Conservation (phyloP, 2,329 filamentous ascomycete genomes). For the Thelonectria rubi region DNA sequence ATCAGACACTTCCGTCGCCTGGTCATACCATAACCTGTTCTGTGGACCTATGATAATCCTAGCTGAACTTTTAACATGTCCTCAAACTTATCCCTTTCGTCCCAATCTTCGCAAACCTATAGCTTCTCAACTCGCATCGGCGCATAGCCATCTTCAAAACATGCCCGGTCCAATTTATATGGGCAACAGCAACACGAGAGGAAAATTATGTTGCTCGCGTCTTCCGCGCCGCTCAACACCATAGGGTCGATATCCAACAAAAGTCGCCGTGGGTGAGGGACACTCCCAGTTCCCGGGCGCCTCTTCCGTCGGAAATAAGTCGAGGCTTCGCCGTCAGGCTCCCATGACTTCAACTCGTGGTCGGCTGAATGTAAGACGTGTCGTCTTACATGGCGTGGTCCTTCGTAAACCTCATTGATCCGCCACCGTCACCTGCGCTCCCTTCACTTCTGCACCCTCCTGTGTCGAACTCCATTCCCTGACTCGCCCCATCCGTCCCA, state of each 20-base stretch:
- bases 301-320: not conserved
- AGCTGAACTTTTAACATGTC: not conserved
- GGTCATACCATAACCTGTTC: not conserved
- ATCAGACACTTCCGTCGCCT: not conserved
- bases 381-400: not conserved
- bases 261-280: not conserved
- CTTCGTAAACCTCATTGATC: not conserved
- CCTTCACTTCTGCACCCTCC: constrained; percentile 17
- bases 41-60: not conserved
- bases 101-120: not conserved
- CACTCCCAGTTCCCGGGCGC: not conserved
- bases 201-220: not conserved
- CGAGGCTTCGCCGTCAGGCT: not conserved
- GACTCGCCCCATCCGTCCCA: constrained; percentile 47
- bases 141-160: not conserved
- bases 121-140: not conserved
- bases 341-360: not conserved
- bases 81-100: not conserved
- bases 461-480: constrained; percentile 36
- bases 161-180: not conserved
- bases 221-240: not conserved
- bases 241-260: not conserved
- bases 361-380: not conserved
- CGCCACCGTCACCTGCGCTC: not conserved
- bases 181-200: not conserved